Conservation (phyloP, 1,284 basidiomycete genomes). For the Boletus semigastroideus region DNA sequence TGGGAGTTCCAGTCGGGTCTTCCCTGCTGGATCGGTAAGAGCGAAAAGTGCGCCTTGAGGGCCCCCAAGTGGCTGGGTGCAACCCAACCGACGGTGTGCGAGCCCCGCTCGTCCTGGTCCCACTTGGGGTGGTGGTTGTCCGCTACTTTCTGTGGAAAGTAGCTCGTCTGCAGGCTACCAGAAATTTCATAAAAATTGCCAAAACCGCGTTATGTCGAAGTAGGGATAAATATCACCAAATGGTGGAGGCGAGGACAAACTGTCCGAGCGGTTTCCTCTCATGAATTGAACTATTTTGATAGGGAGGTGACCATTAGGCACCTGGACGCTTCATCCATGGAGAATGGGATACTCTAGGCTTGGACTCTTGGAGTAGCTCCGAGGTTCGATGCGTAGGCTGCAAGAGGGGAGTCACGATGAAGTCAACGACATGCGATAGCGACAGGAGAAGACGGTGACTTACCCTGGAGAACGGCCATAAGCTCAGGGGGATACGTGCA, state of each 20-base stretch:
- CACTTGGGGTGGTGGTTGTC: conserved; percentile 10
- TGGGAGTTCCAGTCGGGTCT: conserved; percentile 21
- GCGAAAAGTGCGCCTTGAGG: conserved; percentile 6
- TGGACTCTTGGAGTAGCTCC: not conserved
- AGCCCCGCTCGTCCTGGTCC: conserved; percentile 8
- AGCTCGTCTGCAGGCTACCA: conserved; percentile 5
- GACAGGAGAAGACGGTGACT: not conserved
- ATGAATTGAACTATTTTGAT: conserved; percentile 20
- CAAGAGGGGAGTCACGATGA: too few relatives aligned
- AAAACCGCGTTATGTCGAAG: conserved; percentile 17
- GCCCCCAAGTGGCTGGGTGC: not conserved
- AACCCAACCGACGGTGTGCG: not conserved
- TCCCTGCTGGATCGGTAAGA: conserved; percentile 9
- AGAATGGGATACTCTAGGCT: conserved; percentile 10
- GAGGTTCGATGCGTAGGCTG: conserved; percentile 12
- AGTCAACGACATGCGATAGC: not conserved
- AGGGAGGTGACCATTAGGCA: conserved; percentile 17
- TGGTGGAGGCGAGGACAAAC: conserved; percentile 17
- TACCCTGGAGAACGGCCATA: conserved; percentile 9
- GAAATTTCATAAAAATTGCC: conserved; percentile 23
- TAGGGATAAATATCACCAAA: conserved; percentile 1
- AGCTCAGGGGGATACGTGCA: conserved; percentile 12
- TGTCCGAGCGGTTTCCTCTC: conserved; percentile 1
- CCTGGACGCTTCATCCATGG: conserved; percentile 7
- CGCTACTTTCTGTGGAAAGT: conserved; percentile 9